Evolutionary conservation across 768 basidiomycete genomes (phyloP), one percentile per base, ranked within the genome.

Genomic region (Boletus huronensis): DNA sequence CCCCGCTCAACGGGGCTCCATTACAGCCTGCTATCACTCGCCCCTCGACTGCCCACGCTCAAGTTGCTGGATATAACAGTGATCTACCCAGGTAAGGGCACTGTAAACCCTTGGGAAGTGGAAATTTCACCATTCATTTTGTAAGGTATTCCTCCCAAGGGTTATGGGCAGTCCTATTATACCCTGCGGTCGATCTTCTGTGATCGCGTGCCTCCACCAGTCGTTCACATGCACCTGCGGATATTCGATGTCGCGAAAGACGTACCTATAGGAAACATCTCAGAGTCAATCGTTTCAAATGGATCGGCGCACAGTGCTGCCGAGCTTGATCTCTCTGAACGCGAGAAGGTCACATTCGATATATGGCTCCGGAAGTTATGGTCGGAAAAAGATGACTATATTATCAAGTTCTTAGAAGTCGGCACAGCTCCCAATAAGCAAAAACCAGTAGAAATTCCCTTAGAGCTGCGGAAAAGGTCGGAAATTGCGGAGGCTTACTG

Each of bases 1-100:
- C 97, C 97, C 6, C 84, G 95, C 51, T 93, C 97, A 40, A 95
- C 92, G 1, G 97, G 97, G 2, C 75, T 98, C 54, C 85, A 88
- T 54, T 90, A 90, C 67, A 88, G 85, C 60, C 75, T 98, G 43
- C 83, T 90, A 28, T 85, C 92, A 0, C 80, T 98, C 11, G 78
- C 84, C 16, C 85, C 93, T 21, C 82, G 87, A 54, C 80, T 95
- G 23, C 87, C 87, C 26, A 79, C 80, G 50, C 75, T 99, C 54
- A 82, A 85, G 60, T 70, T 99, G 13, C 75, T 98, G n/a, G 97
- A 98, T 67, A 75, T 97, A 42, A 98, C 97, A 0, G 78, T 96
- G 57, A 82, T 87, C 26, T 99, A 99, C 72, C 91, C 93, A 59
- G 94, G 94, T 84, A 68, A 60, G 40, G 32, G 36, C 36, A 48